These are phyloP conservation scores for Dendrobium catenatum DNA, from an alignment of 106 monocot species.

Conservation along the genomic window DNA sequence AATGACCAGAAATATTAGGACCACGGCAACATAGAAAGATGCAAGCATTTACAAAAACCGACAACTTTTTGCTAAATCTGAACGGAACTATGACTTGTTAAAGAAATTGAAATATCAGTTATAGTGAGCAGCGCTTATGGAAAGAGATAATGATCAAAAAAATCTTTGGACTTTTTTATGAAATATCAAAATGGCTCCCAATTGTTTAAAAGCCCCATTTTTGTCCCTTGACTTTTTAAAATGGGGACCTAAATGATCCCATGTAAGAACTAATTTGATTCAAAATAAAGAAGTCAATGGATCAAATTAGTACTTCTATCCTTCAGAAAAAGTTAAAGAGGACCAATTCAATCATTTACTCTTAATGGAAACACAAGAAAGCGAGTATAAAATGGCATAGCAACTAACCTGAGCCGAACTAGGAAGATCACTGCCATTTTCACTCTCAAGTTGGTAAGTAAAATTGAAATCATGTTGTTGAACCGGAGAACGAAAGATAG, in stretches of 20 bases:
- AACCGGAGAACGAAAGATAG: slow-evolving; percentile 4
- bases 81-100: neutral
- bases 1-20: neutral
- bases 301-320: too few relatives aligned
- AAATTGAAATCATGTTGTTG: slow-evolving; percentile 18
- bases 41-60: too few relatives aligned
- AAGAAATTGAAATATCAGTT: neutral
- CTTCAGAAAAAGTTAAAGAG: too few relatives aligned
- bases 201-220: too few relatives aligned
- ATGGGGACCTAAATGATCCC: too few relatives aligned
- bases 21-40: neutral
- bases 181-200: too few relatives aligned
- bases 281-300: too few relatives aligned
- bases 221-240: too few relatives aligned
- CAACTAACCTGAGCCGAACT: slow-evolving; percentile 11
- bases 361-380: neutral
- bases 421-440: slow-evolving; percentile 10
- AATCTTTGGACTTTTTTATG: too few relatives aligned
- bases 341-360: too few relatives aligned
- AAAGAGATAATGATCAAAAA: neutral
- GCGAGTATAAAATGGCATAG: neutral
- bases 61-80: neutral
- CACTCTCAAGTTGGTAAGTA: slow-evolving; percentile 14
- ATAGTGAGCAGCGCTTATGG: neutral
- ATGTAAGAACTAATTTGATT: too few relatives aligned